These are phyloP conservation scores for Curvularia eragrostidis DNA, from an alignment of 2,329 filamentous ascomycete species.

Conservation along the genomic window DNA sequence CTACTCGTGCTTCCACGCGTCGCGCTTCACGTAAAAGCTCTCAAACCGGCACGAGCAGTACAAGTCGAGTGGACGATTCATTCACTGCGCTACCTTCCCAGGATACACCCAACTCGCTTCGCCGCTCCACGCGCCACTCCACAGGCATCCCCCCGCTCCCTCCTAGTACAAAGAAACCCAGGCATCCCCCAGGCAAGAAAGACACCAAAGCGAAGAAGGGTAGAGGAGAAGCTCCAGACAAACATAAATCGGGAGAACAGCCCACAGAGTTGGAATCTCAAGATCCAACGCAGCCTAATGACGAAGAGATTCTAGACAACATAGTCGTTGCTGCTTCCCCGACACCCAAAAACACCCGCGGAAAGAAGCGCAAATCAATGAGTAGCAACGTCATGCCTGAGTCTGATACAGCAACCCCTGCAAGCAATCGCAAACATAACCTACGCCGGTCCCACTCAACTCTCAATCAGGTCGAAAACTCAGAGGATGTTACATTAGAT, in stretches of 20 bases:
- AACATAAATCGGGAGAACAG: conserved; percentile 14
- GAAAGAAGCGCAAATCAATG: conserved; percentile 33
- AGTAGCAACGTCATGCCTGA: conserved; percentile 2
- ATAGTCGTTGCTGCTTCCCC: conserved; percentile 49
- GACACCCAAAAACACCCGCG: conserved; percentile 2
- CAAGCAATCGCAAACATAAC: conserved; percentile 32
- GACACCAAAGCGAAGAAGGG: conserved; percentile 26
- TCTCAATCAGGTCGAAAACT: conserved; percentile 39
- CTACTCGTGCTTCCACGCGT: conserved; percentile 7
- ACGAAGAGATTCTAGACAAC: conserved; percentile 49
- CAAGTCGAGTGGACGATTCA: conserved; percentile 48
- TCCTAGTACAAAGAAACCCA: conserved; percentile 34
- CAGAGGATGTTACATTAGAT: conserved; percentile 27
- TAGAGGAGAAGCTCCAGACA: conserved; percentile 17
- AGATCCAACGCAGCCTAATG: conserved; percentile 18
- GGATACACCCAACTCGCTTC: conserved; percentile 30
- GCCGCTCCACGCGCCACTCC: conserved; percentile 40
- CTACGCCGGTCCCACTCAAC: conserved; percentile 39
- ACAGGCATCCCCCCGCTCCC: conserved; percentile 27
- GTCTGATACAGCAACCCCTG: conserved; percentile 14
- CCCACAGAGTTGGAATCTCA: neutral
- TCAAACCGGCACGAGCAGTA: conserved; percentile 28
- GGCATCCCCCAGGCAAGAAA: conserved; percentile 20
- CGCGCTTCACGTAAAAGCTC: conserved; percentile 10
- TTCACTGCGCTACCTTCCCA: conserved; percentile 35